These are phyloP conservation scores for Vigna angularis DNA, from an alignment of 306 rosid species.

Conservation along the genomic window DNA sequence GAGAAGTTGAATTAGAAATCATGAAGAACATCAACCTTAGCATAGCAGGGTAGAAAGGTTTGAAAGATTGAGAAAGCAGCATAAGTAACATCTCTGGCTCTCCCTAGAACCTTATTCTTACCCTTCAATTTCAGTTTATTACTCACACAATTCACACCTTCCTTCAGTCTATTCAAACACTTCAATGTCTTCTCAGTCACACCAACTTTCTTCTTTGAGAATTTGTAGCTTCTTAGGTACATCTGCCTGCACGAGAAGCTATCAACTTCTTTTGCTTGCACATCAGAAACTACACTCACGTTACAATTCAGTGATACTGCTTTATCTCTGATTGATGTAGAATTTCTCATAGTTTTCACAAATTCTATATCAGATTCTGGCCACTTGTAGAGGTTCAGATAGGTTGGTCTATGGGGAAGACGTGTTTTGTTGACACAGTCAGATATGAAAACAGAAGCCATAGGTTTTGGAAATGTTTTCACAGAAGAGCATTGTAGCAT, in stretches of 20 bases:
- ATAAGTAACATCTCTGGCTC: constrained; percentile 47
- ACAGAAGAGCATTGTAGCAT: neutral
- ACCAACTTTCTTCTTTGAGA: constrained; percentile 59
- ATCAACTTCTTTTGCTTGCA: constrained; percentile 32
- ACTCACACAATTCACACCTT: constrained; percentile 12
- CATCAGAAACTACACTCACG: neutral
- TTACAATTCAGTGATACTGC: no score
- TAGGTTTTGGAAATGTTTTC: constrained; percentile 16
- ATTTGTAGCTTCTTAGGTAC: constrained; percentile 66
- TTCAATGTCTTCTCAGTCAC: constrained; percentile 46
- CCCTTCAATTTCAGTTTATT: constrained; percentile 20
- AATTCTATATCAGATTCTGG: constrained; percentile 69
- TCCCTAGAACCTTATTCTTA: constrained; percentile 35
- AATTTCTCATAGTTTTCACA: constrained; percentile 27
- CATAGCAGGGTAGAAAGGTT: constrained; percentile 45
- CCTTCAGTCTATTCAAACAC: constrained; percentile 43
- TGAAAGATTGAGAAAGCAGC: constrained; percentile 50
- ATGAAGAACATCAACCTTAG: constrained; percentile 46
- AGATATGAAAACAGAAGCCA: constrained; percentile 50
- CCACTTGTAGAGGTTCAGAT: constrained; percentile 56
- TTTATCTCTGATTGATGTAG: no score
- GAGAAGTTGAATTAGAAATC: constrained; percentile 25
- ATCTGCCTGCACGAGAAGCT: constrained; percentile 58
- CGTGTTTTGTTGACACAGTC: constrained; percentile 32
- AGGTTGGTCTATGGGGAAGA: constrained; percentile 49